These are phyloP conservation scores for Aspergillus sp. DNA, from an alignment of 2,329 filamentous ascomycete species.

Conservation along the genomic window DNA sequence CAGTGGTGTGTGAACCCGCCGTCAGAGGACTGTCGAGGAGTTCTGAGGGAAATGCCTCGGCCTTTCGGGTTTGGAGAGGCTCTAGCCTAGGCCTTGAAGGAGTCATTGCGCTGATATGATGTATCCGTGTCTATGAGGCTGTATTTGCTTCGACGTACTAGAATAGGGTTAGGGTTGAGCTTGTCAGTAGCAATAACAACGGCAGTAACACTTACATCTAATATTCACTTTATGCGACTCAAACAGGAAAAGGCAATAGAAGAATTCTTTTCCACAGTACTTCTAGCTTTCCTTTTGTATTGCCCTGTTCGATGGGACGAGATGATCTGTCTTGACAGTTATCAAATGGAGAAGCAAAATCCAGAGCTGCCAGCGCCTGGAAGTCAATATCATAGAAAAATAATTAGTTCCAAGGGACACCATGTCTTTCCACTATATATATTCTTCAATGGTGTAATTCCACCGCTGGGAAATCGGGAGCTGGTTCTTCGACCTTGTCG, in stretches of 20 bases:
- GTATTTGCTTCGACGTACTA: neutral
- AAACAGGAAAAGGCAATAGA: too few species aligned
- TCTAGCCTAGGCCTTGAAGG: constrained; percentile 25
- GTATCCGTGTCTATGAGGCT: neutral
- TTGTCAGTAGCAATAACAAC: constrained; percentile 1
- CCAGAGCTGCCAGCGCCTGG: too few species aligned
- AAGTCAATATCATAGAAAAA: neutral
- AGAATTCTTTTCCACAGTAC: too few species aligned
- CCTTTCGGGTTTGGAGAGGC: constrained; percentile 34
- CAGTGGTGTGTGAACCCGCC: constrained; percentile 53
- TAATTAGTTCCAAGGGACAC: neutral
- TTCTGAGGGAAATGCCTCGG: constrained; percentile 41
- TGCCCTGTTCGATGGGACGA: neutral
- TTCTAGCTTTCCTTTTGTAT: too few species aligned
- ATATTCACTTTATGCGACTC: too few species aligned
- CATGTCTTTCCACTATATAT: neutral
- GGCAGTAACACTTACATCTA: too few species aligned
- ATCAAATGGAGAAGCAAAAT: neutral
- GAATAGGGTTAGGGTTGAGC: neutral
- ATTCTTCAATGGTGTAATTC: neutral
- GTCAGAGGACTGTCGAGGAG: constrained; percentile 49
- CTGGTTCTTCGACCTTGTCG: constrained; percentile 4
- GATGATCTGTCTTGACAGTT: neutral
- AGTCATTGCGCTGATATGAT: constrained; percentile 10
- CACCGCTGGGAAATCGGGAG: neutral